Percentiles rank a stretch among this genome's conserved stretches.
Evolutionary conservation across 1,139 yeast species (phyloP).

Genomic region (Candida dubliniensis): DNA sequence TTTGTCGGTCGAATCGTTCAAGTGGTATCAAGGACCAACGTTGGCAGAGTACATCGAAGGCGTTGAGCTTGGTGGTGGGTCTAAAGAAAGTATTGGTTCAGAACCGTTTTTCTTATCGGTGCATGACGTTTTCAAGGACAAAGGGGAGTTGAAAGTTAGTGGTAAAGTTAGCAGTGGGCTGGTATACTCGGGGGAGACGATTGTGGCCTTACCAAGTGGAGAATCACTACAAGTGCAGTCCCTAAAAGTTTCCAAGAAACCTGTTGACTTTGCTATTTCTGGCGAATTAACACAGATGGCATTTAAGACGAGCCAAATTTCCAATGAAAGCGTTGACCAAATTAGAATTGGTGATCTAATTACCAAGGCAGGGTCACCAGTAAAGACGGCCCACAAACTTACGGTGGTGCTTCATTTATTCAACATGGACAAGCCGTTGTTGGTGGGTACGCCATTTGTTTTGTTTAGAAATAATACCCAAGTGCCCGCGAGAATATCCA

Average conservation of each 20-base stretch:
- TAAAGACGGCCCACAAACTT: conserved; percentile 53
- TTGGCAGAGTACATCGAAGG: conserved; percentile 57
- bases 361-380: conserved; percentile 47
- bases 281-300: conserved; percentile 71
- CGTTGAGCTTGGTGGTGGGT: conserved; percentile 22
- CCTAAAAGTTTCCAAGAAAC: conserved; percentile 25
- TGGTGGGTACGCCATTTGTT: conserved; percentile 81
- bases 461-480: conserved; percentile 80
- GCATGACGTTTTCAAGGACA: conserved; percentile 39
- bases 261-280: conserved; percentile 51
- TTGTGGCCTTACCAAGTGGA: conserved; percentile 56
- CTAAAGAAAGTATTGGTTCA: conserved; percentile 20
- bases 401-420: conserved; percentile 63
- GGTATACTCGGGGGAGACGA: conserved; percentile 74
- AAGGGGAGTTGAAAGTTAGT: conserved; percentile 48
- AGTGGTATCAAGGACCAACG: conserved; percentile 70
- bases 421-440: conserved; percentile 68
- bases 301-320: conserved; percentile 46
- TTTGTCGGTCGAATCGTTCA: conserved; percentile 26
- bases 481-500: conserved; percentile 67
- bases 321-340: conserved; percentile 51
- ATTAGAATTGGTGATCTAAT: conserved; percentile 69
- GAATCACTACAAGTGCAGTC: conserved; percentile 36
- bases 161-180: conserved; percentile 80
- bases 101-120: conserved; percentile 52